These are phyloP conservation scores for Jaltomata sinuosa DNA, from an alignment of 257 asterid genomes.

Conservation along the genomic window DNA sequence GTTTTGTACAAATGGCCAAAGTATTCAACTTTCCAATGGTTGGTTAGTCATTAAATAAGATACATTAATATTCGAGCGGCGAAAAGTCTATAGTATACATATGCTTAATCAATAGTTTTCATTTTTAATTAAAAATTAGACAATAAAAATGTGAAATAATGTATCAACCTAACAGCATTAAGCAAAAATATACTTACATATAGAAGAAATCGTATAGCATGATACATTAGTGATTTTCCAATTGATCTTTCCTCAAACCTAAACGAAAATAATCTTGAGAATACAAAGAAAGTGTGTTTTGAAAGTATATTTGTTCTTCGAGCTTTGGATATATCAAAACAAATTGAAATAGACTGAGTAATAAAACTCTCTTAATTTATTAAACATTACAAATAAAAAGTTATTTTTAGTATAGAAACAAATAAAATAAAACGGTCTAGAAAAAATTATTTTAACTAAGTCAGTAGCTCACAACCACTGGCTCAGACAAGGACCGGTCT, in stretches of 20 bases:
- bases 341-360: no score
- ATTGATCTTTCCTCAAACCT: background rate
- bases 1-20: background rate
- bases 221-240: background rate
- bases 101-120: background rate
- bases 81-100: background rate
- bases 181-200: background rate
- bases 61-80: background rate
- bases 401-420: no score
- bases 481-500: conserved; percentile 49
- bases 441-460: no score
- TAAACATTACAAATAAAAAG: no score
- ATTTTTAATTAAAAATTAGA: background rate
- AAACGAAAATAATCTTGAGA: background rate
- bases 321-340: no score
- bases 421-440: no score
- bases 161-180: background rate
- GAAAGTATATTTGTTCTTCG: background rate
- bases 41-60: background rate
- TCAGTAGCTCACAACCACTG: conserved; percentile 39
- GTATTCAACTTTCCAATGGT: background rate
- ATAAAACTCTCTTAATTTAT: no score
- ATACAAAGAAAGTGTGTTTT: background rate
- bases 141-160: background rate
- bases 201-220: background rate